Evolutionary conservation across 179 eudicot species (phyloP), one percentile per base, ranked within the genome.

Genomic region (Actinidia arguta): DNA sequence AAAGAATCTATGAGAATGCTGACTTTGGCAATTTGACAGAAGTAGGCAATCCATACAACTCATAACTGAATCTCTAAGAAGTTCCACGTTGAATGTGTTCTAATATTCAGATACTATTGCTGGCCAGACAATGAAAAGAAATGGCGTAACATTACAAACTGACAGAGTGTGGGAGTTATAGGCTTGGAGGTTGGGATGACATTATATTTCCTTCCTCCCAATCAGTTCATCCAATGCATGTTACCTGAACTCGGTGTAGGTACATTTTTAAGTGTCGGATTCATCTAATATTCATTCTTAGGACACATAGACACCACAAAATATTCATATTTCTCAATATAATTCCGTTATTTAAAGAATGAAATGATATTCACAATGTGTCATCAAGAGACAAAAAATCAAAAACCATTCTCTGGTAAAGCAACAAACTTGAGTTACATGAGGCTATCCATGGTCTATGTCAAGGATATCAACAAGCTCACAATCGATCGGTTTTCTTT

Each of bases 201-300:
- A 70, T 70, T 36, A 70, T 8, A 68, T 68, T 58, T 58, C 5
- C 62, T 64, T 64, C 69, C 69, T 18, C 25, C 71, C 52, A 70
- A 46, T 70, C 51, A 70, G 74, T 42, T 42, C 24, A 42, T 70
- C 27, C 66, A 25, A 61, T 27, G 46, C 13, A 39, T 39, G 42
- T 39, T 39, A 39, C 42, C 2, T 39, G 42, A 39, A 39, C 42
- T 39, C 42, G 42, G 42, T 39, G 42, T 39, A 39, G 42, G 42
- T 39, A 39, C 42, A 39, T 39, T 39, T 39, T 39, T 39, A 39
- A 39, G 42, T 39, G 42, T 39, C 42, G 42, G 42, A 39, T 39
- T 39, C 42, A 39, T 39, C 3, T 39, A 39, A 39, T 39, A 39
- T 39, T 39, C 42, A 39, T 1, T 39, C 42, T 39, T 39, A 39